Evolutionary conservation across 805 yeast species (phyloP).

Genomic region (Yamadazyma olivae): DNA sequence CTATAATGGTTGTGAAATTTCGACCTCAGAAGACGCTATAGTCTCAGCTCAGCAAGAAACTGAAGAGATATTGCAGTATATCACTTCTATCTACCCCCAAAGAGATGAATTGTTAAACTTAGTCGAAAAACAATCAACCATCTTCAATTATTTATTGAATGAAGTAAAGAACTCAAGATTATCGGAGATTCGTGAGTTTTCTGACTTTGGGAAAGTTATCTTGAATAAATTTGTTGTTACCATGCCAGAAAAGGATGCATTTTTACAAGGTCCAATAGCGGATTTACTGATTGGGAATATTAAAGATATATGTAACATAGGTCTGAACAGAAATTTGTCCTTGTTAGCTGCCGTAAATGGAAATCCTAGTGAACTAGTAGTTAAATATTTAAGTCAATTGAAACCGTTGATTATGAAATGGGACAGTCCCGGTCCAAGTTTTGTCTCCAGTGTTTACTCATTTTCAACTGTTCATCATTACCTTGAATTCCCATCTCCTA

Average conservation of each 20-base stretch:
- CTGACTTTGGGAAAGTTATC: not conserved
- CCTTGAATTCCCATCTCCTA: not conserved
- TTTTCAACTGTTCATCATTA: not conserved
- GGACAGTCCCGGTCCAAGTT: not conserved
- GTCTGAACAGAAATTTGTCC: constrained; percentile 12
- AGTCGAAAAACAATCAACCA: constrained; percentile 1
- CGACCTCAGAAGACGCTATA: not conserved
- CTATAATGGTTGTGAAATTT: constrained; percentile 1
- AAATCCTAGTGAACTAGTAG: constrained; percentile 6
- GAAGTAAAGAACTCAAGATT: not conserved
- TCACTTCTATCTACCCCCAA: not conserved
- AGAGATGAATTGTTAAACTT: constrained; percentile 1
- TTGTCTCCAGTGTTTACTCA: not conserved
- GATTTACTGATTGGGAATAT: constrained; percentile 6
- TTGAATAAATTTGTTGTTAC: not conserved
- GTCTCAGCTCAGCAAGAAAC: constrained; percentile 9
- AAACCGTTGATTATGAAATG: constrained; percentile 24
- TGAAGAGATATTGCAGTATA: constrained; percentile 1
- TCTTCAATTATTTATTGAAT: not conserved
- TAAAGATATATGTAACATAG: constrained; percentile 14
- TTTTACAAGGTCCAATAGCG: constrained; percentile 26
- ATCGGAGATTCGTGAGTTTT: not conserved
- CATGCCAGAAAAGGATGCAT: not conserved
- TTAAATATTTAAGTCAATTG: constrained; percentile 21
- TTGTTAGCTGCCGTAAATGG: constrained; percentile 13